These are phyloP conservation scores for Komagataella pseudopastoris DNA, from an alignment of 805 yeast species.

Conservation along the genomic window DNA sequence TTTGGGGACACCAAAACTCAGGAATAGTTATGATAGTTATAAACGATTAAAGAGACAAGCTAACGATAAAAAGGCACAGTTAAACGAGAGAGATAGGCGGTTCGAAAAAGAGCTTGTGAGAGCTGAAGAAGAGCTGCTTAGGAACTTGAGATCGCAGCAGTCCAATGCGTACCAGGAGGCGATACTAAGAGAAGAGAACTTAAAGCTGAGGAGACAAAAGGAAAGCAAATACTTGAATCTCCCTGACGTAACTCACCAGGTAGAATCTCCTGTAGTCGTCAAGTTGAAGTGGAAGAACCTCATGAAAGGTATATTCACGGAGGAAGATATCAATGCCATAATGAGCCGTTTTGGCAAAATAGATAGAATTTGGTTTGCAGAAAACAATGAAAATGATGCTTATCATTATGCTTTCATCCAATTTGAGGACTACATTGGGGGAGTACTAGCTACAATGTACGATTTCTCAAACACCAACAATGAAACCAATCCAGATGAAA, in stretches of 20 bases:
- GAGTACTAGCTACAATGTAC: slow-evolving; percentile 23
- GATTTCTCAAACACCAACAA: slow-evolving; percentile 21
- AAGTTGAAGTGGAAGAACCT: slow-evolving; percentile 32
- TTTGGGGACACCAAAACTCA: slow-evolving; percentile 8
- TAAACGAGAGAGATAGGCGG: slow-evolving; percentile 6
- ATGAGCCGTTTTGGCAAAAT: slow-evolving; percentile 35
- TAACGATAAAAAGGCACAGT: slow-evolving; percentile 1
- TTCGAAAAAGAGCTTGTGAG: slow-evolving; percentile 15
- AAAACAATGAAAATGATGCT: slow-evolving; percentile 7
- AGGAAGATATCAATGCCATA: slow-evolving; percentile 20
- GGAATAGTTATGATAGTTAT: slow-evolving; percentile 10
- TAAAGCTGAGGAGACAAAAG: slow-evolving; percentile 6
- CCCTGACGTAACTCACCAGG: background rate
- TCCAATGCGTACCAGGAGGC: slow-evolving; percentile 8
- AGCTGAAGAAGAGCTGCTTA: slow-evolving; percentile 16
- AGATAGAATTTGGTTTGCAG: slow-evolving; percentile 4
- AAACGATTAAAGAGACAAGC: slow-evolving; percentile 2
- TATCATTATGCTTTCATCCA: slow-evolving; percentile 26
- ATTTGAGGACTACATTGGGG: slow-evolving; percentile 15
- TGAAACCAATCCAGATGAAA: background rate
- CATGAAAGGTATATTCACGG: slow-evolving; percentile 17
- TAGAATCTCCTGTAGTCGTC: slow-evolving; percentile 8
- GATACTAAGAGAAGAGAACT: slow-evolving; percentile 7
- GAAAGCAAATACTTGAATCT: slow-evolving; percentile 2
- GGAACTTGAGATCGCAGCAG: background rate